phyloP scores from a whole-genome alignment of 2,329 filamentous ascomycete genomes.

The Cladophialophora immunda region DNA sequence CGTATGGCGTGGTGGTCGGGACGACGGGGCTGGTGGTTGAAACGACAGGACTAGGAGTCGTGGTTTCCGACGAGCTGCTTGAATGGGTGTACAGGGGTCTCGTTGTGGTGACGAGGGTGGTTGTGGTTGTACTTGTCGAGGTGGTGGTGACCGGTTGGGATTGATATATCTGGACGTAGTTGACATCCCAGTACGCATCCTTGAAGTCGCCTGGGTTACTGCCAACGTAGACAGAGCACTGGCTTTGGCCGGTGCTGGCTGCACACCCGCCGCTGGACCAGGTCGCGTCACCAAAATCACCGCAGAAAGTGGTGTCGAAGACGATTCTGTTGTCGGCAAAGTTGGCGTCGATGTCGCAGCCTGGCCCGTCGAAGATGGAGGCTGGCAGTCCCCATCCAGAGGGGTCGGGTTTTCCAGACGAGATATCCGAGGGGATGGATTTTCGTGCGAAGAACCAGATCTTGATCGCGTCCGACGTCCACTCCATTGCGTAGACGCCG shows the following conservation, averaged over 20 bases:
- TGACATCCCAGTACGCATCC: conserved; percentile 79
- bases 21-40: not conserved
- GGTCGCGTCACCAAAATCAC: conserved; percentile 62
- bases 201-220: conserved; percentile 72
- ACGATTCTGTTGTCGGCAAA: conserved; percentile 55
- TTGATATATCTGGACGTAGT: conserved; percentile 71
- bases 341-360: conserved; percentile 51
- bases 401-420: conserved; percentile 52
- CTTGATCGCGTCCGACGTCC: conserved; percentile 75
- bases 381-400: conserved; percentile 56
- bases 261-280: conserved; percentile 64
- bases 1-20: not conserved
- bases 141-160: conserved; percentile 18
- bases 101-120: conserved; percentile 14
- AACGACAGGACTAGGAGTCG: not conserved
- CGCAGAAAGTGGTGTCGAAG: conserved; percentile 64
- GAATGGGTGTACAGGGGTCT: conserved; percentile 15
- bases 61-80: not conserved
- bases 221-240: conserved; percentile 76
- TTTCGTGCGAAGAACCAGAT: conserved; percentile 69
- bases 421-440: conserved; percentile 56
- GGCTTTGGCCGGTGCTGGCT: conserved; percentile 58
- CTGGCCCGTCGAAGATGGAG: conserved; percentile 49
- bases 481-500: conserved; percentile 76
- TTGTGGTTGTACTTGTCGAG: conserved; percentile 26